Conservation (phyloP, 805 yeast species). For the Yarrowia deformans region DNA sequence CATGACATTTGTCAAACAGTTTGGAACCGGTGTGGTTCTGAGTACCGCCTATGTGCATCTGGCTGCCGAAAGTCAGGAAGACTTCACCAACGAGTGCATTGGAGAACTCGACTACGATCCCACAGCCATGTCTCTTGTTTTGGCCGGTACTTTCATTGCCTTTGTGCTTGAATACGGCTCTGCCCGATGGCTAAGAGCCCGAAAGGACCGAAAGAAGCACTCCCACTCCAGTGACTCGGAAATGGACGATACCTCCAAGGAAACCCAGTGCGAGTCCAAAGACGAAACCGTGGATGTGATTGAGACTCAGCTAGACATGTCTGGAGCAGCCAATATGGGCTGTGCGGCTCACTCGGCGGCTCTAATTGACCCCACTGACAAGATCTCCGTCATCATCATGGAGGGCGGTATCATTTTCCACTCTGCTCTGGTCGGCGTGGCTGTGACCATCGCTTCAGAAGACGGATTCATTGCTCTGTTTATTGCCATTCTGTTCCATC, state of each 20-base stretch:
- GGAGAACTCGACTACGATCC: slow-evolving; percentile 64
- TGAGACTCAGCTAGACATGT: slow-evolving; percentile 4
- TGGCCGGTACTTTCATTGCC: slow-evolving; percentile 57
- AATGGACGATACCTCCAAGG: neutral
- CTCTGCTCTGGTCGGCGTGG: slow-evolving; percentile 67
- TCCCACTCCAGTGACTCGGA: slow-evolving; percentile 23
- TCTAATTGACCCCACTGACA: slow-evolving; percentile 52
- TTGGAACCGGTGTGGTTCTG: slow-evolving; percentile 84
- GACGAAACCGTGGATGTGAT: neutral
- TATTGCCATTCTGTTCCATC: slow-evolving; percentile 69
- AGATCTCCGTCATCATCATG: slow-evolving; percentile 44
- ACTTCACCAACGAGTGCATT: slow-evolving; percentile 63
- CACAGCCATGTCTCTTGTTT: slow-evolving; percentile 62
- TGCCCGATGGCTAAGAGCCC: slow-evolving; percentile 55
- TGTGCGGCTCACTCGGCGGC: slow-evolving; percentile 56
- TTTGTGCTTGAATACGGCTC: slow-evolving; percentile 62
- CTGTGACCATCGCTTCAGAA: slow-evolving; percentile 67
- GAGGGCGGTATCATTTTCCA: slow-evolving; percentile 73
- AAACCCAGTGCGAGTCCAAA: neutral
- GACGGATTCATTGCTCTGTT: slow-evolving; percentile 62
- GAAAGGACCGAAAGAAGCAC: slow-evolving; percentile 39
- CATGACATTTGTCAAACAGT: slow-evolving; percentile 65
- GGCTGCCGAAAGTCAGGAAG: slow-evolving; percentile 70
- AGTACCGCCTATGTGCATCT: slow-evolving; percentile 84
- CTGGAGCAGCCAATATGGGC: slow-evolving; percentile 13